phyloP scores from a whole-genome alignment of 306 rosid species.

The Luffa aegyptiaca region DNA sequence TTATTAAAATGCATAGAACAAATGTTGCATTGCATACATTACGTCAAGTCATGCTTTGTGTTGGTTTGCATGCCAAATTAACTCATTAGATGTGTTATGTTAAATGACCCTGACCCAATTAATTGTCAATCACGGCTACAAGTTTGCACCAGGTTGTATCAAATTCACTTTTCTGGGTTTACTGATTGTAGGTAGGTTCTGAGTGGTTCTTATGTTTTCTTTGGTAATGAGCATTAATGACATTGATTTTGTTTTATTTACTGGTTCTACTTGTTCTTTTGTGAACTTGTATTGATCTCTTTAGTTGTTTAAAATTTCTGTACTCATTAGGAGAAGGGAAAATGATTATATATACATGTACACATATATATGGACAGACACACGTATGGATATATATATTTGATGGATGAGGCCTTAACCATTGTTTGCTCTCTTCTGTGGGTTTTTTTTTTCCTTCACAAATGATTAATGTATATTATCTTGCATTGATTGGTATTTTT shows the following conservation, averaged over 20 bases:
- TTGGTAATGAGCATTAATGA: not conserved
- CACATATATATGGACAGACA: too few relatives aligned
- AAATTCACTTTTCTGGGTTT: not conserved
- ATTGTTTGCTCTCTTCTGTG: not conserved
- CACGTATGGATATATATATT: not conserved
- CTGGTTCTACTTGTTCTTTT: not conserved
- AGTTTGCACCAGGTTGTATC: not conserved
- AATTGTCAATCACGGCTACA: not conserved
- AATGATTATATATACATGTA: not conserved
- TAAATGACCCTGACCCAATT: not conserved
- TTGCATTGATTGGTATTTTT: slow-evolving; percentile 6
- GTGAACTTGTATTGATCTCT: not conserved
- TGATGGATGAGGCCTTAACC: not conserved
- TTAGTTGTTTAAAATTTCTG: not conserved
- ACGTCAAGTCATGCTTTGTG: not conserved
- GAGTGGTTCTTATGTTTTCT: not conserved
- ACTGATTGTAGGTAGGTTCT: not conserved
- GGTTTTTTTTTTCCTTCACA: not conserved
- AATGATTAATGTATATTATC: not conserved
- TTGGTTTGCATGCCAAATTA: not conserved
- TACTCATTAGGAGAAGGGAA: not conserved
- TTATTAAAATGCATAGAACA: not conserved
- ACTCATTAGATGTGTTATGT: not conserved
- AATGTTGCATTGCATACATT: too few relatives aligned
- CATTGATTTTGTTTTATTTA: not conserved